phyloP scores from a whole-genome alignment of 1,139 yeast genomes.

The Kodamaea sp. region DNA sequence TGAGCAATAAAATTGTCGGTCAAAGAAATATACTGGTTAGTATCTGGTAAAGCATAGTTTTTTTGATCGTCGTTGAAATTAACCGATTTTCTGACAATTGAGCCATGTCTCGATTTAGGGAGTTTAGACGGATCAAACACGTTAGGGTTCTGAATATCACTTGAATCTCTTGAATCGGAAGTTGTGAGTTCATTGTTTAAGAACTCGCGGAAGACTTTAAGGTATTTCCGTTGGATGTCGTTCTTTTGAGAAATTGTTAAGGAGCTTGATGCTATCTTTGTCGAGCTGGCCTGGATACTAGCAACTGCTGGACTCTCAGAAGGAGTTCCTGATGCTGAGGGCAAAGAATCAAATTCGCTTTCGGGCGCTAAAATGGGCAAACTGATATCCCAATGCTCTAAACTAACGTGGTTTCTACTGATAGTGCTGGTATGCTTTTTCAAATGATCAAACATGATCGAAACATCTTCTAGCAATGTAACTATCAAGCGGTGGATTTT shows the following conservation, averaged over 20 bases:
- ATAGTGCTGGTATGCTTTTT: slow-evolving; percentile 35
- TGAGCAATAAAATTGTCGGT: slow-evolving; percentile 39
- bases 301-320: slow-evolving; percentile 6
- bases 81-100: slow-evolving; percentile 2
- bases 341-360: slow-evolving; percentile 17
- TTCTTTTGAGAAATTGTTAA: slow-evolving; percentile 28
- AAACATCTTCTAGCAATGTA: slow-evolving; percentile 35
- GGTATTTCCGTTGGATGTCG: slow-evolving; percentile 34
- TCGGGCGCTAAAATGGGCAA: slow-evolving; percentile 37
- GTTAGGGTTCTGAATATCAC: slow-evolving; percentile 1
- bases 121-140: background rate
- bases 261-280: background rate
- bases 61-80: slow-evolving; percentile 19
- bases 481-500: slow-evolving; percentile 27
- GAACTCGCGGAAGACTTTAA: slow-evolving; percentile 36
- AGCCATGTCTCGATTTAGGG: background rate
- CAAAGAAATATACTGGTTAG: slow-evolving; percentile 37
- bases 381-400: slow-evolving; percentile 47
- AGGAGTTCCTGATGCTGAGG: background rate
- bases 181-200: slow-evolving; percentile 32
- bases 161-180: slow-evolving; percentile 4
- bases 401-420: slow-evolving; percentile 40
- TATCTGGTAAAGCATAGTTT: slow-evolving; percentile 36
- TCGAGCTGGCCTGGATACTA: slow-evolving; percentile 4
- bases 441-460: slow-evolving; percentile 34